Evolutionary conservation across 768 basidiomycete species (phyloP).

Genomic region (Serendipita vermifera): DNA sequence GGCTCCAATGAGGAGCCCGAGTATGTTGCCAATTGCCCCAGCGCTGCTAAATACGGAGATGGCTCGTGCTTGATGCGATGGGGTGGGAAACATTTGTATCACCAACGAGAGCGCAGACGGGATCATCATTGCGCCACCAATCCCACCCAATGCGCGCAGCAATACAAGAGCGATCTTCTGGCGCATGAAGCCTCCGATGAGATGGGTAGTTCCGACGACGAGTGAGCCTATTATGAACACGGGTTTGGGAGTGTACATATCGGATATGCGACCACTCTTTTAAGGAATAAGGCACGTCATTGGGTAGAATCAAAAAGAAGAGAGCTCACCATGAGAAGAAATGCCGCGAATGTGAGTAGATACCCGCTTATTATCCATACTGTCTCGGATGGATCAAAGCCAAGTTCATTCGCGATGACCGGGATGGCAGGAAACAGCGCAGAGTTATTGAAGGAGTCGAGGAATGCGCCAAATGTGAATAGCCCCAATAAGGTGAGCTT

Average conservation of each 20-base stretch:
- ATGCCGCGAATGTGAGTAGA: conserved; percentile 31
- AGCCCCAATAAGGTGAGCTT: too few species aligned
- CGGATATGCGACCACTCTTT: conserved; percentile 31
- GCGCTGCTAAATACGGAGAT: conserved; percentile 35
- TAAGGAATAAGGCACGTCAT: too few species aligned
- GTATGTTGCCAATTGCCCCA: conserved; percentile 35
- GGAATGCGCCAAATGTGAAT: too few species aligned
- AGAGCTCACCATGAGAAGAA: conserved; percentile 26
- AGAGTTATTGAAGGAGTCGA: too few species aligned
- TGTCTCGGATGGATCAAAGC: conserved; percentile 19
- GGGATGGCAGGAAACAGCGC: too few species aligned
- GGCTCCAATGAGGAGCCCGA: conserved; percentile 34
- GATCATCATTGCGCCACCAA: conserved; percentile 37
- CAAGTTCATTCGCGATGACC: too few species aligned
- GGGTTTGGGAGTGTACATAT: conserved; percentile 31
- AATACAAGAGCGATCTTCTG: conserved; percentile 24
- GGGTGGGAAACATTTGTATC: conserved; percentile 38
- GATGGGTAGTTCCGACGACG: conserved; percentile 21
- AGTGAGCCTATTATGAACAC: conserved; percentile 28
- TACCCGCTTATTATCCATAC: conserved; percentile 34
- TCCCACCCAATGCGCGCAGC: conserved; percentile 24
- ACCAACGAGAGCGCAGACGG: conserved; percentile 40
- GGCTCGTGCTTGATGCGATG: conserved; percentile 34
- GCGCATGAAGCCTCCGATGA: conserved; percentile 24
- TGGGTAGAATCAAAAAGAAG: too few species aligned